Base-by-base conservation (phyloP, 441 rosid genomes). In the Kokia cookei region DNA sequence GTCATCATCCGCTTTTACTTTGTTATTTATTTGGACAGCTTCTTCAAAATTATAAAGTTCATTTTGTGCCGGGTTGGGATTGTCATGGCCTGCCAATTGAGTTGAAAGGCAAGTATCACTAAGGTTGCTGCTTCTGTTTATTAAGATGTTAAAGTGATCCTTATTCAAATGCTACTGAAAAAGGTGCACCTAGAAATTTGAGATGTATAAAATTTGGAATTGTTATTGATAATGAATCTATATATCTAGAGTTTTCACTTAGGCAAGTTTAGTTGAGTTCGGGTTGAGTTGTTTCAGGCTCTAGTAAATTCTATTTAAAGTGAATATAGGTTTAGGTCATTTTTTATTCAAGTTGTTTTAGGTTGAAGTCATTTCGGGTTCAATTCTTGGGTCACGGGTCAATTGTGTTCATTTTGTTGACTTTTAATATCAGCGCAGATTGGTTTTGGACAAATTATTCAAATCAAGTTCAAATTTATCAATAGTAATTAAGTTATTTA, bases 11-110 rank as follows among this genome's bases (percentile, higher is more conserved):
- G 65, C 59, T 63, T 78, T 35, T 53, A 45, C 19, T 67, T 64
- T 17, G 14, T 73, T 50, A 54, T 80, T 59, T 80, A 67, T 79
- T 69, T 78, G 63, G 71, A 69, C 89, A 96, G 98, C 89, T 96
- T 79, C 96, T 96, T 80, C 97, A 89, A 84, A 92, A 90, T 81
- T 90, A 84, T 79, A 96, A 91, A 84, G 99, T 96, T 77, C 85
- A 74, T 72, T 96, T 87, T 77, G 82, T 93, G 69, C 98, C 99
- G 62, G 99, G 98, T 64, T 96, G 98, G 98, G 99, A 96, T 82
- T 96, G 99, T 83, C 99, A 96, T 79, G 98, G 99, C 74, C 89
- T 96, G 73, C 99, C 99, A 68, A 96, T 96, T 84, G 99, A 96
- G 84, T 81, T 92, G 82, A 96, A 93, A 96, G 98, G 99, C 81